A percentile compares a stretch with the other conserved stretches of the same genome.
Conservation (phyloP, 169 alveolate genomes). For the Plasmodium vivax region DNA sequence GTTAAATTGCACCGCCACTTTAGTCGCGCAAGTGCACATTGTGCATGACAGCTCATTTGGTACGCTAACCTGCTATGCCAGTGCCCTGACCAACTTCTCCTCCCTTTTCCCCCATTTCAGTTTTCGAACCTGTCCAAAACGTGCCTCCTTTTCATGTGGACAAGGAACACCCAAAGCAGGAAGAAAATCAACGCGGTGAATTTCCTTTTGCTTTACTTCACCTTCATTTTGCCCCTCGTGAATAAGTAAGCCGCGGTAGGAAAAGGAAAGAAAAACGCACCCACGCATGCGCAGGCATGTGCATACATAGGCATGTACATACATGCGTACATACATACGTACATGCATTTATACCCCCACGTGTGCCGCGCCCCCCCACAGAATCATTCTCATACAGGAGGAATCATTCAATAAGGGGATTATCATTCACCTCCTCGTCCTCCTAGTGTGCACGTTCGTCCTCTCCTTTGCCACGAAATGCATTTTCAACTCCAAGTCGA, state of each 20-base stretch:
- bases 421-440: conserved; percentile 4
- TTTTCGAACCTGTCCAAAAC: conserved; percentile 50
- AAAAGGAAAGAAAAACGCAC: not conserved
- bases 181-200: conserved; percentile 40
- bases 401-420: conserved; percentile 19
- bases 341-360: not conserved
- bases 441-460: not conserved
- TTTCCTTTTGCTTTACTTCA: conserved; percentile 27
- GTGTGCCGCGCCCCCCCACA: not conserved
- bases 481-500: conserved; percentile 10
- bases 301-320: not conserved
- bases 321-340: not conserved
- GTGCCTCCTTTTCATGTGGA: conserved; percentile 40
- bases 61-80: not conserved
- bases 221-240: conserved; percentile 53
- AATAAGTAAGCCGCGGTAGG: conserved; percentile 11
- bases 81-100: not conserved
- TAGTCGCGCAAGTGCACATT: not conserved
- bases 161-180: conserved; percentile 5
- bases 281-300: not conserved
- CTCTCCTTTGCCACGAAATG: conserved; percentile 17
- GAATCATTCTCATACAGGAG: conserved; percentile 48
- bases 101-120: not conserved
- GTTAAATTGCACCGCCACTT: not conserved
- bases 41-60: not conserved